Evolutionary conservation across 2,329 filamentous ascomycete genomes (phyloP), one percentile per base, ranked within the genome.

Genomic region (Xylariaceae sp.): DNA sequence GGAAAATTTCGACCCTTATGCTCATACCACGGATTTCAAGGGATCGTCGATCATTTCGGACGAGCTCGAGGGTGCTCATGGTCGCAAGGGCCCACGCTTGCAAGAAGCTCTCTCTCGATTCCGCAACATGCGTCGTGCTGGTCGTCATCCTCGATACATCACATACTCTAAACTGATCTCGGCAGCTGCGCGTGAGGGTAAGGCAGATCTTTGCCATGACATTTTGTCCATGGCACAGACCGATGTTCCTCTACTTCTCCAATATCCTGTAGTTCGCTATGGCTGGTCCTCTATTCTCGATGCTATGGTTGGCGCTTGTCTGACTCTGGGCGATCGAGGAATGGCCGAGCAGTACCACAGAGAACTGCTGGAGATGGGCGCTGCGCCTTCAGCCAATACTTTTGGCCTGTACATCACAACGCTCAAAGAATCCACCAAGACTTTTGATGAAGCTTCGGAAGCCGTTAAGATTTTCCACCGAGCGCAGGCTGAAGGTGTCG

Each of bases 351-450:
- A 89, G 58, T 96, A 86, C 67, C 93, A 97, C 64, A 85, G 93
- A 66, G 89, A 98, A 66, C 77, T 98, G 55, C 76, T 95, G 39
- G 84, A 89, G 49, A 93, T 97, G 75, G 92, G 92, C 38, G 83
- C 87, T 49, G 85, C 91, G 8, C 93, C 93, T 14, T 95, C 92
- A 2, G 93, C 93, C 35, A 98, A 98, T 74, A 98, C 93, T 1
- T 98, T 94, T 58, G 93, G 93, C 48, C 80, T 98, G 16, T 98
- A 97, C 76, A 98, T 98, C 69, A 97, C 94, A n/a, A 97, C 92
- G 2, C 76, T 98, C 50, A 96, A 97, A 73, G 92, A 95, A 63
- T 95, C 89, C 1, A 89, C 89, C 55, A 95, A 95, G 79, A 97
- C 91, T 0, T 97, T 96, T 55, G 93, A 98, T 61, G 93, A 98